Conservation (phyloP, 2,329 filamentous ascomycete species). For the Pseudogymnoascus sp. region DNA sequence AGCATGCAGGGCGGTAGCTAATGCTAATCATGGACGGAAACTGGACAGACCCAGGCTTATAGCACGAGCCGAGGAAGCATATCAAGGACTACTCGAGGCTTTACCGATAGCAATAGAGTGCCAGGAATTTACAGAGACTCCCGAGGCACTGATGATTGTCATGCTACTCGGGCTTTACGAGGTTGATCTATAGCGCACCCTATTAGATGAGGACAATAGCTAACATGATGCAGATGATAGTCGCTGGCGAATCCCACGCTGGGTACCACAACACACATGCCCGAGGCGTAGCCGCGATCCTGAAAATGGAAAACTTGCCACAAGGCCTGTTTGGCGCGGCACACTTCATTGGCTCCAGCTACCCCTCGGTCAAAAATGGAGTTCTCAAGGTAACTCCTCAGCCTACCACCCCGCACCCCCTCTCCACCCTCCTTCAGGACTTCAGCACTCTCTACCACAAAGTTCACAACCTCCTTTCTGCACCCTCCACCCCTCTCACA, state of each 20-base stretch:
- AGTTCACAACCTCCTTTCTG: background rate
- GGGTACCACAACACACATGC: conserved; percentile 17
- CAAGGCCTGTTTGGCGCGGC: conserved; percentile 8
- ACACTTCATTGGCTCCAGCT: background rate
- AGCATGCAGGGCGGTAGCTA: conserved; percentile 18
- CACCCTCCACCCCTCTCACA: background rate
- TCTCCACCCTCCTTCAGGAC: background rate
- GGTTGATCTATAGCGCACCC: conserved; percentile 11
- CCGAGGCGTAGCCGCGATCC: conserved; percentile 14
- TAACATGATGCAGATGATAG: conserved; percentile 13
- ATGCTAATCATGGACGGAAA: conserved; percentile 16
- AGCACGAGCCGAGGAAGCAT: conserved; percentile 11
- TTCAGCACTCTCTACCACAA: background rate
- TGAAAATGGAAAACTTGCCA: conserved; percentile 11
- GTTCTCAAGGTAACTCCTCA: background rate
- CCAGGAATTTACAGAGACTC: conserved; percentile 1
- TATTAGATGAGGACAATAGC: background rate
- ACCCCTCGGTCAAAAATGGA: background rate
- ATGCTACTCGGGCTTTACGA: conserved; percentile 21
- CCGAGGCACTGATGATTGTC: conserved; percentile 15
- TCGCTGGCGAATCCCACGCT: conserved; percentile 11
- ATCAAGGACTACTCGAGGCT: conserved; percentile 17
- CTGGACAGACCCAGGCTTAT: conserved; percentile 16
- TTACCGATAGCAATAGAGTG: conserved; percentile 15
- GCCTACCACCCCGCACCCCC: background rate